These are phyloP conservation scores for Colletotrichum sp. DNA, from an alignment of 2,329 filamentous ascomycete genomes.

Conservation along the genomic window DNA sequence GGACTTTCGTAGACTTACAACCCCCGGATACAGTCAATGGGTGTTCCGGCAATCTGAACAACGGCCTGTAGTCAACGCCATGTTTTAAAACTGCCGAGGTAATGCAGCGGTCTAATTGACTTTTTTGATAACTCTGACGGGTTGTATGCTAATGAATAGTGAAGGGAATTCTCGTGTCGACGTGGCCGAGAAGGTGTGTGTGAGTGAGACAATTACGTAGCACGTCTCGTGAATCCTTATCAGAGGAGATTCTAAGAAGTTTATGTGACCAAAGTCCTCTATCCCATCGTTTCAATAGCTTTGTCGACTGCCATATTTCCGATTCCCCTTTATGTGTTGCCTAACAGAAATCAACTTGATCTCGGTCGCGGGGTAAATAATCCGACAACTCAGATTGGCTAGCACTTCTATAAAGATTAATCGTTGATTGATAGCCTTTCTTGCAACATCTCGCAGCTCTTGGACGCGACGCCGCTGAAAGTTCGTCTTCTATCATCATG, in stretches of 20 bases:
- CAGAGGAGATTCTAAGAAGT: not conserved
- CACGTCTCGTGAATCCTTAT: not conserved
- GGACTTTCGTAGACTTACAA: not conserved
- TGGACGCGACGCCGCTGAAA: not conserved
- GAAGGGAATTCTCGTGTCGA: not conserved
- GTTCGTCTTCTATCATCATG: not conserved
- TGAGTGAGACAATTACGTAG: rapidly evolving
- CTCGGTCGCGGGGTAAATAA: not conserved
- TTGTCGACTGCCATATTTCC: not conserved
- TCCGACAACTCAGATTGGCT: not conserved
- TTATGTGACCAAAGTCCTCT: not conserved
- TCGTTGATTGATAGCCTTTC: not conserved
- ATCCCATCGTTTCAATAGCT: rapidly evolving
- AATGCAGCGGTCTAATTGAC: rapidly evolving
- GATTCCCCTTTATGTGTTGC: rapidly evolving
- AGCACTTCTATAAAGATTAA: not conserved
- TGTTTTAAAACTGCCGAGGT: rapidly evolving
- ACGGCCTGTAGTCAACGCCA: rapidly evolving
- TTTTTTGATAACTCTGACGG: rapidly evolving
- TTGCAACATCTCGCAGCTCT: not conserved
- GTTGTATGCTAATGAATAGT: not conserved
- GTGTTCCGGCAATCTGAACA: rapidly evolving
- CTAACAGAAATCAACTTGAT: not conserved
- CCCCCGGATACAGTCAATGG: not conserved
- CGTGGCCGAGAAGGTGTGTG: not conserved